These are phyloP conservation scores for Ogataea zsoltii DNA, from an alignment of 805 yeast species.

Conservation along the genomic window DNA sequence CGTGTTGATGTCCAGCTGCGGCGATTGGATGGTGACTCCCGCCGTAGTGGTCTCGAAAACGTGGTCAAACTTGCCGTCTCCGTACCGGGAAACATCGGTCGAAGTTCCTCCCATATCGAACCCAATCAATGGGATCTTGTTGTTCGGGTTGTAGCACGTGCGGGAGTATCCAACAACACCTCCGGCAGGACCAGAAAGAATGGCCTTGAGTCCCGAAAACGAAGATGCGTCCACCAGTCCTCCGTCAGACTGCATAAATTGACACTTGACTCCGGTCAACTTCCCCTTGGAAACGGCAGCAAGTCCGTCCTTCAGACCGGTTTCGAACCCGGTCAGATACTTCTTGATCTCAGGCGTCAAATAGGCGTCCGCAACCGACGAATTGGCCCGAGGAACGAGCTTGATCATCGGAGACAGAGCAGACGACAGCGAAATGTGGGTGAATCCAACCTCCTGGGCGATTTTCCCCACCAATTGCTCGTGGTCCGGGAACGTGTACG, in stretches of 20 bases:
- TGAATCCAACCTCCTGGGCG: constrained; percentile 67
- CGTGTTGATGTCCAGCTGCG: constrained; percentile 78
- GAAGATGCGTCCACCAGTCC: constrained; percentile 83
- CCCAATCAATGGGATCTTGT: constrained; percentile 66
- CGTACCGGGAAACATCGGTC: constrained; percentile 78
- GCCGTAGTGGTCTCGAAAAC: constrained; percentile 84
- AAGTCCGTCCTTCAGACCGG: constrained; percentile 58
- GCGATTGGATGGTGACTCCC: constrained; percentile 80
- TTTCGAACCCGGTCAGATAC: constrained; percentile 60
- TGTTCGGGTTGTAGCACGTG: constrained; percentile 66
- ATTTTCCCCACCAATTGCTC: constrained; percentile 58
- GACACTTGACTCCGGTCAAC: constrained; percentile 52
- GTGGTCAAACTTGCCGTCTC: constrained; percentile 67
- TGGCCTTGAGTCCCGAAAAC: constrained; percentile 86
- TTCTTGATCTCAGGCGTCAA: constrained; percentile 74
- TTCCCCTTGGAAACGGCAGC: constrained; percentile 35
- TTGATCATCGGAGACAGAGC: constrained; percentile 79
- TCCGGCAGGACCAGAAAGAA: constrained; percentile 96
- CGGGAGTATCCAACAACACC: constrained; percentile 93
- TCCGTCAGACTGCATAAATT: constrained; percentile 97
- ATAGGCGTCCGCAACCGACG: constrained; percentile 81
- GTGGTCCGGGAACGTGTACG: constrained; percentile 72
- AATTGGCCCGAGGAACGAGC: constrained; percentile 71
- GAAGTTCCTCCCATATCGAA: constrained; percentile 94
- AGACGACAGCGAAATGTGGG: constrained; percentile 66